Conservation (phyloP, 148 eudicot genomes). For the Dianthus caryophyllus region DNA sequence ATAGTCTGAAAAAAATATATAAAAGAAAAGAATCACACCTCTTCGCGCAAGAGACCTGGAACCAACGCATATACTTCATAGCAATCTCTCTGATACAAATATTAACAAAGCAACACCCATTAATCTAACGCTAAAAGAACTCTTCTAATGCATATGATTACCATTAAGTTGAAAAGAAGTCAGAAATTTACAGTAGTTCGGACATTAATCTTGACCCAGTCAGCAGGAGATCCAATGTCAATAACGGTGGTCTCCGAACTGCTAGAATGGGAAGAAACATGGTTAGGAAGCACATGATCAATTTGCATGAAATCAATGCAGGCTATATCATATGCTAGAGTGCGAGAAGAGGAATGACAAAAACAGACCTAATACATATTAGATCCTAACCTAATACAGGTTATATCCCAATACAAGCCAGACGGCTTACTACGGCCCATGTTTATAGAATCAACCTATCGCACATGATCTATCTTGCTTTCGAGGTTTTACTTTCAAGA, state of each 20-base stretch:
- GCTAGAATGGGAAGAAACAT: conserved; percentile 23
- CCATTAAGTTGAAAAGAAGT: not conserved
- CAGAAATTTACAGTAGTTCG: conserved; percentile 60
- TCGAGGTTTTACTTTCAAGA: not conserved
- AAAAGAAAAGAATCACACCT: conserved; percentile 39
- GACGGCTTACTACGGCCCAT: not conserved
- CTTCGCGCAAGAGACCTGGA: conserved; percentile 94
- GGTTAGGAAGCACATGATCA: conserved; percentile 13
- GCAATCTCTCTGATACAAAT: conserved; percentile 64
- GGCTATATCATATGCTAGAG: not conserved
- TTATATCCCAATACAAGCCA: not conserved
- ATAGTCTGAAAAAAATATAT: not conserved
- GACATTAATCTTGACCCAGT: conserved; percentile 95
- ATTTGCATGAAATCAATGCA: not conserved
- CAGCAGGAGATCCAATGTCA: conserved; percentile 95
- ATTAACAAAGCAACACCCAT: conserved; percentile 1
- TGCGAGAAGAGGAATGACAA: not conserved
- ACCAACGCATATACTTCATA: conserved; percentile 96
- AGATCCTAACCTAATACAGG: not conserved
- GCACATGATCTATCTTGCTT: not conserved
- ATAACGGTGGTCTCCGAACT: conserved; percentile 73
- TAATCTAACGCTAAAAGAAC: not conserved
- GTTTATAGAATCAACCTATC: not conserved
- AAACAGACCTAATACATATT: not conserved
- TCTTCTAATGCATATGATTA: not conserved